A percentile compares a stretch with the other conserved stretches of the same genome.
phyloP scores from a whole-genome alignment of 106 monocot species.

The Dendrobium huoshanense region DNA sequence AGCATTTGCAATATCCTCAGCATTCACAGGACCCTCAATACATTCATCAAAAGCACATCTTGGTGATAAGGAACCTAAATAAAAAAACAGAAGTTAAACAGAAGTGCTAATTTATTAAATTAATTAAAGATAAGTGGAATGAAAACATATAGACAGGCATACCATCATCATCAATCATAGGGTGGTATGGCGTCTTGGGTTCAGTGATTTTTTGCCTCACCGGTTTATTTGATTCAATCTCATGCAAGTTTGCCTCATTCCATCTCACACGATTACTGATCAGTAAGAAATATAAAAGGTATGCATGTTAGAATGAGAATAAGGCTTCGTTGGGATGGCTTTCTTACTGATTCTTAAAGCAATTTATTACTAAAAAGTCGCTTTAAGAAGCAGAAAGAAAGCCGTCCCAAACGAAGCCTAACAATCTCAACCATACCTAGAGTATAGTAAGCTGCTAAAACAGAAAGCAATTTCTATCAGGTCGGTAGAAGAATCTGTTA shows the following conservation, averaged over 20 bases:
- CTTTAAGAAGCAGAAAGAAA: too few species aligned
- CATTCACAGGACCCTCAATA: conserved; percentile 45
- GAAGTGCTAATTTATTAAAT: neutral
- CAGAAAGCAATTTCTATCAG: neutral
- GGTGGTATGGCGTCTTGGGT: conserved; percentile 97
- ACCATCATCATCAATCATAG: conserved; percentile 85
- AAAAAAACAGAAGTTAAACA: neutral
- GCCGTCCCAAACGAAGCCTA: neutral
- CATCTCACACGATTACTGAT: conserved; percentile 66
- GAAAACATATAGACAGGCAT: neutral
- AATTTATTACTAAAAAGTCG: too few species aligned
- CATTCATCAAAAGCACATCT: conserved; percentile 63
- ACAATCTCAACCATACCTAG: neutral
- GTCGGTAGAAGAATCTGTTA: neutral
- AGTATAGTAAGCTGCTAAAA: neutral
- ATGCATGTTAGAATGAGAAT: neutral
- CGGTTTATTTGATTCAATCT: conserved; percentile 93
- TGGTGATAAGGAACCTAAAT: conserved; percentile 65
- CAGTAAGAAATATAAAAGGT: neutral
- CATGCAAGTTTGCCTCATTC: conserved; percentile 86
- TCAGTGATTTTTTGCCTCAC: conserved; percentile 95
- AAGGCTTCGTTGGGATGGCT: neutral
- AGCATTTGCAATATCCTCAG: conserved; percentile 59
- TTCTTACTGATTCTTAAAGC: too few species aligned
- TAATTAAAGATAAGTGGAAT: neutral